Evolutionary conservation across 768 basidiomycete species (phyloP), one percentile per base, ranked within the genome.

Genomic region (Nevesoporus exiguus): DNA sequence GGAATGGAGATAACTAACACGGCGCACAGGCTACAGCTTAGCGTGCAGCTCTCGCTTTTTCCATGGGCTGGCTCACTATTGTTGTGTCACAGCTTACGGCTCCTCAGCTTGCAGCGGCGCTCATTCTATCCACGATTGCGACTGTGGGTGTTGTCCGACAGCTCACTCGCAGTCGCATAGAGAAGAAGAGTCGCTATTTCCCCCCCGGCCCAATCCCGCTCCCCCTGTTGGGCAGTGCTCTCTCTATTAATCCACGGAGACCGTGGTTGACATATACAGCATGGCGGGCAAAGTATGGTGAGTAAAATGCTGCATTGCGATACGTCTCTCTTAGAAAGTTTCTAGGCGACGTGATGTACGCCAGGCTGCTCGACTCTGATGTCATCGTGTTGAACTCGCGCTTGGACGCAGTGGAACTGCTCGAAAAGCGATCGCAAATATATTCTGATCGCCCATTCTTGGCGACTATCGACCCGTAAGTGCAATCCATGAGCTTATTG

Each of bases 371-470:
- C 45, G 36, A 51, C 13, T 15, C 21, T 2, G 47, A 58, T 9
- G 47, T 54, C 10, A 6, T 61, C 31, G 39, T 59, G 7, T 15
- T 59, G 48, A 59, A 52, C n/a, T 61, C 60, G 7, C 13, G 1
- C 17, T 31, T 34, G 1, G 47, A 21, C 21, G 53, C 49, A 8
- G 36, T 6, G 1, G 57, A 55, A 1, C 8, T 59, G 15, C 47
- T 59, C 9, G 60, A 51, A 15, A 55, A 59, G 27, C 57, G 57
- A 17, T 61, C 60, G 8, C 53, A 55, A 17, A 52, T 44, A 31
- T 61, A 59, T 19, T 60, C 59, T 14, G 57, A 59, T 17, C 60
- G 57, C 25, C 54, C 54, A 1, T 55, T 43, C 19, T 43, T 59
- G 11, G 34, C 51, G 5, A 51, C 48, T 7, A 7, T 55, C 11